Evolutionary conservation across 2,329 filamentous ascomycete species (phyloP), one percentile per base, ranked within the genome.

Genomic region (Drechmeria coniospora): DNA sequence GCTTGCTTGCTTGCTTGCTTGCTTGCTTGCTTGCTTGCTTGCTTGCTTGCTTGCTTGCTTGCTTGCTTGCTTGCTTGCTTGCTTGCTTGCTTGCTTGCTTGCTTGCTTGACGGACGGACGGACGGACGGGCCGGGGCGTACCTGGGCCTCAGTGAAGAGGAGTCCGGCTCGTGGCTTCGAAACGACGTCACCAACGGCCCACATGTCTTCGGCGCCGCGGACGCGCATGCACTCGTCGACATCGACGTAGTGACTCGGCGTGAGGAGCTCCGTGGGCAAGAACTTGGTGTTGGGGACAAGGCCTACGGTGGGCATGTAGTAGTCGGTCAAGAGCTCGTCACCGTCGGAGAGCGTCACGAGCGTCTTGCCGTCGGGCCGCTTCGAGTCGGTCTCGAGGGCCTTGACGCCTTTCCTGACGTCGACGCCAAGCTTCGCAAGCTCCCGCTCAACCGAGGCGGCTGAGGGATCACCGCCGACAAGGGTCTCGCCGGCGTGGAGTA

Each of bases 61-160:
- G n/a, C n/a, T n/a, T n/a, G n/a, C n/a, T n/a, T n/a, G n/a, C n/a
- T n/a, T n/a, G n/a, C n/a, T n/a, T n/a, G n/a, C n/a, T n/a, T n/a
- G n/a, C n/a, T n/a, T n/a, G n/a, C n/a, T n/a, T 21, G 5, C 10
- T 11, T 21, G 6, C 10, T 11, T 7, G 13, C 7, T 23, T n/a
- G 6, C n/a, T 11, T 8, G 23, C 11, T 15, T 16, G 17, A 15
- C 18, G 30, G 17, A 14, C 3, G 5, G 5, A 19, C 8, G 12
- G 25, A 5, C 9, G 1, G 17, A 12, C 22, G 13, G 7, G 17
- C 20, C 4, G 11, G 13, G 12, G 40, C 52, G 41, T 31, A 58
- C 57, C 44, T 69, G 65, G 37, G 65, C 65, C 32, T 68, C 72
- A 0, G 70, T 69, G 31, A 68, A 59, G 49, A 74, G 63, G 41